Conservation (phyloP, 805 yeast species). For the Maudiozyma turicensis region DNA sequence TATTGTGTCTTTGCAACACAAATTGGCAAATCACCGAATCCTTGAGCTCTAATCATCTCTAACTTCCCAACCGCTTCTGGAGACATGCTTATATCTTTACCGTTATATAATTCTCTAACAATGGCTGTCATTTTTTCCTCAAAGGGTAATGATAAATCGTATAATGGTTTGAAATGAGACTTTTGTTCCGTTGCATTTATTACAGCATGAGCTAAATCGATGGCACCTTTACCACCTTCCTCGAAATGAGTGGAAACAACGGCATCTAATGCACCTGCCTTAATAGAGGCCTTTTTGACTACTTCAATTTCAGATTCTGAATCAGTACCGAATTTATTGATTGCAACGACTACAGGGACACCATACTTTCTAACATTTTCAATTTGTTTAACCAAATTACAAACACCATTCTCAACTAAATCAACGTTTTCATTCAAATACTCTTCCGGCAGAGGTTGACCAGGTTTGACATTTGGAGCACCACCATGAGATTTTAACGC, state of each 20-base stretch:
- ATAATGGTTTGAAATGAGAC: slow-evolving; percentile 49
- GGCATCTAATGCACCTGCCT: slow-evolving; percentile 92
- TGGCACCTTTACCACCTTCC: slow-evolving; percentile 87
- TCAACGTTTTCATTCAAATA: slow-evolving; percentile 77
- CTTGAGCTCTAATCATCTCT: slow-evolving; percentile 59
- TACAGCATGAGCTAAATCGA: slow-evolving; percentile 75
- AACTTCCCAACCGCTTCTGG: slow-evolving; percentile 64
- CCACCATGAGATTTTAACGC: slow-evolving; percentile 98
- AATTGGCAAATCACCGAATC: slow-evolving; percentile 67
- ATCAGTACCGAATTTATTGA: slow-evolving; percentile 80
- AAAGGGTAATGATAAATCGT: slow-evolving; percentile 54
- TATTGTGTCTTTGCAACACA: slow-evolving; percentile 84
- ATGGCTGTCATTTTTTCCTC: slow-evolving; percentile 60
- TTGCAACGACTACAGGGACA: slow-evolving; percentile 89
- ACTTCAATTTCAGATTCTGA: slow-evolving; percentile 69
- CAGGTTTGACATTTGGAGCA: slow-evolving; percentile 94
- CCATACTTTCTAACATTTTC: slow-evolving; percentile 75
- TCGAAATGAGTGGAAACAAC: slow-evolving; percentile 92
- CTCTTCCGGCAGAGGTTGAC: slow-evolving; percentile 73
- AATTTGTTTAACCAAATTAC: slow-evolving; percentile 85
- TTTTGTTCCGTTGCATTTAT: slow-evolving; percentile 53
- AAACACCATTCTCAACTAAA: slow-evolving; percentile 66
- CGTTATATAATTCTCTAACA: slow-evolving; percentile 73
- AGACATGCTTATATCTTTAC: slow-evolving; percentile 57
- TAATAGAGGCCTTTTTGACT: slow-evolving; percentile 67